Evolutionary conservation across 2,329 filamentous ascomycete species (phyloP).

Genomic region (Teratosphaeria gauchensis): DNA sequence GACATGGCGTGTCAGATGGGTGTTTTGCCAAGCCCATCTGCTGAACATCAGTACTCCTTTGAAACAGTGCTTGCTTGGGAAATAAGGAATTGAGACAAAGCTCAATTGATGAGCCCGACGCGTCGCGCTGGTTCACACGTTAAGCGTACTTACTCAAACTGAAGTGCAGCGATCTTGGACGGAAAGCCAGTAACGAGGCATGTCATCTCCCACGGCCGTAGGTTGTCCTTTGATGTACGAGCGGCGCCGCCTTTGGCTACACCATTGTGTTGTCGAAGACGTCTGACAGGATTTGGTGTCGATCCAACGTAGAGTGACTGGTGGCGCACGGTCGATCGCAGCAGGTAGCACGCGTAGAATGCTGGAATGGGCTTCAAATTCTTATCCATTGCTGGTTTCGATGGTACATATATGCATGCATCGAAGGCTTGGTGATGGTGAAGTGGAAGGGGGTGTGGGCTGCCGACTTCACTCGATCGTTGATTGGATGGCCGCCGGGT

Average conservation of each 20-base stretch:
- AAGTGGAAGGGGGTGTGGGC: neutral
- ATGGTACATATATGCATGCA: too few relatives aligned
- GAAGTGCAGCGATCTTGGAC: constrained; percentile 74
- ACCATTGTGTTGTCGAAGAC: constrained; percentile 89
- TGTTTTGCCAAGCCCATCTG: constrained; percentile 88
- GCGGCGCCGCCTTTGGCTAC: constrained; percentile 68
- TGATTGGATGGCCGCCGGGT: neutral
- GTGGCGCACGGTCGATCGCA: constrained; percentile 69
- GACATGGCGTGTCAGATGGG: constrained; percentile 72
- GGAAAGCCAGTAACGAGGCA: constrained; percentile 81
- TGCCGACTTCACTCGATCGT: neutral
- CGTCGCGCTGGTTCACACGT: neutral
- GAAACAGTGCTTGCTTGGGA: too few relatives aligned
- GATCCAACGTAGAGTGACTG: constrained; percentile 78
- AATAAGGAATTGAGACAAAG: neutral
- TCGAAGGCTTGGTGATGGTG: neutral
- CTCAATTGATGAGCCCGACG: neutral
- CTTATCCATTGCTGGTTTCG: neutral
- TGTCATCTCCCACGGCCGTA: constrained; percentile 88
- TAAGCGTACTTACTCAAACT: constrained; percentile 66
- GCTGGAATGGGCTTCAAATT: constrained; percentile 55
- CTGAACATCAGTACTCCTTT: neutral
- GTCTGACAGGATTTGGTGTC: constrained; percentile 76
- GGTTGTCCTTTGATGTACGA: constrained; percentile 55
- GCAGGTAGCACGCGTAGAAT: constrained; percentile 86